Percentiles rank a stretch among this genome's conserved stretches.
Conservation (phyloP, 2,329 filamentous ascomycete genomes). For the Ophiocordyceps camponoti-leonardi region DNA sequence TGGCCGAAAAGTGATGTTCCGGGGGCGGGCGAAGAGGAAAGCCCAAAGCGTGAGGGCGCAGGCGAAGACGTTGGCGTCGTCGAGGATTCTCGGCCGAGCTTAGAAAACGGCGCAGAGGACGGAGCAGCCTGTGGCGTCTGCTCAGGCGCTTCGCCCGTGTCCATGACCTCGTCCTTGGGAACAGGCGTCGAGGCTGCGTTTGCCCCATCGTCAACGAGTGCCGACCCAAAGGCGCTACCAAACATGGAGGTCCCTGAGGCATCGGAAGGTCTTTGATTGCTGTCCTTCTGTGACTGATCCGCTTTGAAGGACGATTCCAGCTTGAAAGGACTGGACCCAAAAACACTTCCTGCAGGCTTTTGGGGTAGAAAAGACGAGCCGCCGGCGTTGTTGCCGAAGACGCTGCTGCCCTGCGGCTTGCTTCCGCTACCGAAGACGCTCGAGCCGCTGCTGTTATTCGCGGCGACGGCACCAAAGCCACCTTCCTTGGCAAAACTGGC, state of each 20-base stretch:
- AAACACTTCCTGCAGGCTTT: conserved; percentile 15
- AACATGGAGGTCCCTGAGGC: conserved; percentile 33
- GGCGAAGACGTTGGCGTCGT: conserved; percentile 35
- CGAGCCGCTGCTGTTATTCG: conserved; percentile 14
- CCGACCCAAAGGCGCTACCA: conserved; percentile 41
- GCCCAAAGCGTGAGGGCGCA: conserved; percentile 27
- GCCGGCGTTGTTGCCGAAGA: conserved; percentile 10
- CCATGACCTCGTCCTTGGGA: conserved; percentile 37
- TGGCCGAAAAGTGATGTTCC: conserved; percentile 17
- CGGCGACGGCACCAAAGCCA: conserved; percentile 34
- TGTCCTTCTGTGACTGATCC: conserved; percentile 43
- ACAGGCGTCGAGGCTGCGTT: conserved; percentile 15
- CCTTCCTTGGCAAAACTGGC: conserved; percentile 35
- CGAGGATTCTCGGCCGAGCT: conserved; percentile 14
- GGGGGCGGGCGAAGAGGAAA: conserved; percentile 16
- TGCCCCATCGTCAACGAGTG: conserved; percentile 30
- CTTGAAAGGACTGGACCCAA: conserved; percentile 44
- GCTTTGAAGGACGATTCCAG: conserved; percentile 50
- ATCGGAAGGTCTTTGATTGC: conserved; percentile 31
- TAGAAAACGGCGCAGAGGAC: conserved; percentile 18
- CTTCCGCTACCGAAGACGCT: conserved; percentile 19
- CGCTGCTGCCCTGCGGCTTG: conserved; percentile 17
- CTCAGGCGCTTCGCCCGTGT: conserved; percentile 15
- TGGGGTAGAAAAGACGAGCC: conserved; percentile 8
- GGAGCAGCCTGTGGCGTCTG: conserved; percentile 20